Conservation (phyloP, 2,329 filamentous ascomycete genomes). For the Bimuria novae-zelandiae region DNA sequence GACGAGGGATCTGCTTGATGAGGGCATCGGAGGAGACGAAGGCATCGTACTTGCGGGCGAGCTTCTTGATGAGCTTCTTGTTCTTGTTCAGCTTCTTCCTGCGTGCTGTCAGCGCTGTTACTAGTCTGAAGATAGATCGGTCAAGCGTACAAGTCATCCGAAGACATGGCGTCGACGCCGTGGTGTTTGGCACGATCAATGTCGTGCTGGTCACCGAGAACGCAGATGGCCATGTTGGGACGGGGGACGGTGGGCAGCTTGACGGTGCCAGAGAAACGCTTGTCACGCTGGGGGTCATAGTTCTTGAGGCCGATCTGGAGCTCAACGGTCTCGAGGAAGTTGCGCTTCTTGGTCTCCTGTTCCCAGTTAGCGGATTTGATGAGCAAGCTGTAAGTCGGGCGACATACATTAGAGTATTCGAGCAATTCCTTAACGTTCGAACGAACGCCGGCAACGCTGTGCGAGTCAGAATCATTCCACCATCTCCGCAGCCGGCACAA, state of each 20-base stretch:
- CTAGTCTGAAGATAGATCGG: no score
- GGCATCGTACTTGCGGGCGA: constrained; percentile 99
- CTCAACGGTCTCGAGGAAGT: constrained; percentile 95
- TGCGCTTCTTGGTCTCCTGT: constrained; percentile 86
- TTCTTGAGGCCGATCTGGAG: constrained; percentile 58
- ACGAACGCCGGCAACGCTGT: constrained; percentile 88
- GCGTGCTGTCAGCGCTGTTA: no score
- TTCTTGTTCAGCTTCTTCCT: no score
- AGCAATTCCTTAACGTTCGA: constrained; percentile 91
- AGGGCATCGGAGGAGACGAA: constrained; percentile 96
- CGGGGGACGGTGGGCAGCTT: constrained; percentile 90
- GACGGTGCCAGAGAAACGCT: constrained; percentile 99
- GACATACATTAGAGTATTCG: constrained; percentile 77
- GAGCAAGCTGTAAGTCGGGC: not conserved
- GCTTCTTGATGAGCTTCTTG: constrained; percentile 99
- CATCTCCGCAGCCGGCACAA: no score
- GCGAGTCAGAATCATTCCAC: no score
- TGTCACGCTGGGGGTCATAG: constrained; percentile 93
- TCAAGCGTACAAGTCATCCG: constrained; percentile 96
- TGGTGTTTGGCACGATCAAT: constrained; percentile 99
- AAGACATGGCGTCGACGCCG: constrained; percentile 96
- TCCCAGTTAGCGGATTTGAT: not conserved
- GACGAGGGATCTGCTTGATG: constrained; percentile 99
- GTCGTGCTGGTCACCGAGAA: constrained; percentile 95
- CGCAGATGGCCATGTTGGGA: constrained; percentile 63